Conservation (phyloP, 2,329 filamentous ascomycete species). For the Fusarium temperatum region DNA sequence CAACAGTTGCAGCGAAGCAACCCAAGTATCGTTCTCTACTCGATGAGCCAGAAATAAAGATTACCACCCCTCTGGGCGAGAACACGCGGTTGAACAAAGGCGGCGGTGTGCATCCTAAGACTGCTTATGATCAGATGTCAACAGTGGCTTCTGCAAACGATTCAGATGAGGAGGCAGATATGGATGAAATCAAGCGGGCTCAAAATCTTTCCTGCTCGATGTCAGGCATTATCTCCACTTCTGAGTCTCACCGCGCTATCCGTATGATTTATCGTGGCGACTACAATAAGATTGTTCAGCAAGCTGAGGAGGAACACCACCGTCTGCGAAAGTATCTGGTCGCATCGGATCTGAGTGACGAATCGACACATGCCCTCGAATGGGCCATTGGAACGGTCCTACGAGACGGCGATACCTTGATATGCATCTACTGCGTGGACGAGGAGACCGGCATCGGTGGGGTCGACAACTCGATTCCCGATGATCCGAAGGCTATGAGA, state of each 20-base stretch:
- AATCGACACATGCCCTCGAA: slow-evolving; percentile 93
- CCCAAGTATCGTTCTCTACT: slow-evolving; percentile 67
- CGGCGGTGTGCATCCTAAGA: slow-evolving; percentile 76
- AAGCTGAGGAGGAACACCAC: slow-evolving; percentile 80
- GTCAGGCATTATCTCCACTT: slow-evolving; percentile 80
- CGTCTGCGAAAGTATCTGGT: slow-evolving; percentile 90
- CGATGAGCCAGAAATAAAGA: slow-evolving; percentile 71
- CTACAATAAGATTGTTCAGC: slow-evolving; percentile 77
- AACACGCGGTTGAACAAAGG: slow-evolving; percentile 64
- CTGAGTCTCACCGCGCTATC: slow-evolving; percentile 81
- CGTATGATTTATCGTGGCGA: slow-evolving; percentile 92
- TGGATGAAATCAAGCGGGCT: slow-evolving; percentile 85
- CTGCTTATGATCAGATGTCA: slow-evolving; percentile 80
- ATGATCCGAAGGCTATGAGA: slow-evolving; percentile 78
- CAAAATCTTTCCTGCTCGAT: slow-evolving; percentile 85
- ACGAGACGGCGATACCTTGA: slow-evolving; percentile 90
- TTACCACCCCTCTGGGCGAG: slow-evolving; percentile 71
- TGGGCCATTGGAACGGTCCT: slow-evolving; percentile 98
- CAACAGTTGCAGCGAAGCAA: slow-evolving; percentile 61
- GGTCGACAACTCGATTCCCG: slow-evolving; percentile 66
- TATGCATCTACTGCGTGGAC: slow-evolving; percentile 93
- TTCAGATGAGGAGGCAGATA: slow-evolving; percentile 86
- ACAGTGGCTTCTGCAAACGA: slow-evolving; percentile 69
- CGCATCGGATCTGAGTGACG: slow-evolving; percentile 93
- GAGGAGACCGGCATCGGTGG: slow-evolving; percentile 76